These are phyloP conservation scores for Psilocybe cyanescens DNA, from an alignment of 768 basidiomycete species.

Conservation along the genomic window DNA sequence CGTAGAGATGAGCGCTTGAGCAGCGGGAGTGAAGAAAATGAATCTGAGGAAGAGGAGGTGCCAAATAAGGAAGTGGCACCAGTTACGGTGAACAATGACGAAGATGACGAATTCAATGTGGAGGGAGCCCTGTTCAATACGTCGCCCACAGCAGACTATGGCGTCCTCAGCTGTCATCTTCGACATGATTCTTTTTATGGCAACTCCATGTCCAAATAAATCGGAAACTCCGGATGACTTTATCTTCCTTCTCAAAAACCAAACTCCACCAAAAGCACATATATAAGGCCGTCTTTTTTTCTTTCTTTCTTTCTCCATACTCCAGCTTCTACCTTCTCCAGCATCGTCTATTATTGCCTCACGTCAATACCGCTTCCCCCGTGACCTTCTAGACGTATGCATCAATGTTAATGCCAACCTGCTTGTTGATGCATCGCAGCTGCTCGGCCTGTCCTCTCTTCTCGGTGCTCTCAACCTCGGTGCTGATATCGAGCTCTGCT, in stretches of 20 bases:
- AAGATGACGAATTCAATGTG: slow-evolving; percentile 32
- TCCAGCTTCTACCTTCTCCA: slow-evolving; percentile 13
- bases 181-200: slow-evolving; percentile 10
- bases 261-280: slow-evolving; percentile 7
- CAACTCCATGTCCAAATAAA: slow-evolving; percentile 12
- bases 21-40: slow-evolving; percentile 23
- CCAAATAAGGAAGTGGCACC: not conserved
- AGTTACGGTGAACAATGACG: slow-evolving; percentile 23
- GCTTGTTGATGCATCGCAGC: slow-evolving; percentile 23
- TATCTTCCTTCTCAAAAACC: not conserved
- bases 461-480: slow-evolving; percentile 24
- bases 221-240: not conserved
- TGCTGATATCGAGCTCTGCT: slow-evolving; percentile 34
- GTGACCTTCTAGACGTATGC: slow-evolving; percentile 35
- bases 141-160: slow-evolving; percentile 5
- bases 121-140: slow-evolving; percentile 36
- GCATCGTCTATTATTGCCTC: slow-evolving; percentile 21
- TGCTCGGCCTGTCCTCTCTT: slow-evolving; percentile 24
- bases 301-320: slow-evolving; percentile 5
- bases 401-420: slow-evolving; percentile 31
- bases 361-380: slow-evolving; percentile 29
- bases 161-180: not conserved
- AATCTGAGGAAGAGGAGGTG: slow-evolving; percentile 25
- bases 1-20: slow-evolving; percentile 31
- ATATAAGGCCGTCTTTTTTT: slow-evolving; percentile 14